Conservation (phyloP, 129 eudicot species). For the Flaveria linearis region DNA sequence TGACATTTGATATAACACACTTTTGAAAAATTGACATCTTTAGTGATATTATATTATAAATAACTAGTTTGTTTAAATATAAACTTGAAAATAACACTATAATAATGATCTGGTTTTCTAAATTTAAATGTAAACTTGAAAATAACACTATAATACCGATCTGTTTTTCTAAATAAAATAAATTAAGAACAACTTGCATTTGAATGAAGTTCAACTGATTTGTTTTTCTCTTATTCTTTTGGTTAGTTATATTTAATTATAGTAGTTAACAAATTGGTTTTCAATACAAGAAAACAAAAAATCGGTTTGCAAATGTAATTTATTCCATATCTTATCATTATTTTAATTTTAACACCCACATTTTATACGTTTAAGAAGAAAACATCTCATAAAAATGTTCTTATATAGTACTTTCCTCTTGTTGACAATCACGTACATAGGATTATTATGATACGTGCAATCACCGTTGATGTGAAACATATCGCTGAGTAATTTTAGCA, state of each 20-base stretch:
- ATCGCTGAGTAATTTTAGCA: not conserved
- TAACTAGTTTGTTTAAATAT: no score
- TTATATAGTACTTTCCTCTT: not conserved
- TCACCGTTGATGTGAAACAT: no score
- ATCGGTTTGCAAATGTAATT: not conserved
- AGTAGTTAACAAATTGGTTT: not conserved
- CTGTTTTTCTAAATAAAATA: no score
- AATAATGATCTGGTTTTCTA: not conserved
- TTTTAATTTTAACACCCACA: not conserved
- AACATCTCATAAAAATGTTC: not conserved
- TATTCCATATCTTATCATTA: not conserved
- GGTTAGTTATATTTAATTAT: not conserved
- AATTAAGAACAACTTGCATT: not conserved
- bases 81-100: no score
- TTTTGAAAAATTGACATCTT: no score
- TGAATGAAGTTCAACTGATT: not conserved
- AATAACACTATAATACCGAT: no score
- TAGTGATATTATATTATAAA: no score
- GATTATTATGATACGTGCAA: no score
- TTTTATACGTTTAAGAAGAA: not conserved
- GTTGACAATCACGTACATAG: no score
- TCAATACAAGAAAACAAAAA: not conserved
- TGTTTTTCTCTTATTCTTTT: not conserved
- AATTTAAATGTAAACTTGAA: not conserved
- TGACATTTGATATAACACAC: no score